Percentiles rank a stretch among this genome's conserved stretches.
These are phyloP conservation scores for Epichloe coenophiala DNA, from an alignment of 2,329 filamentous ascomycete genomes.

Conservation along the genomic window DNA sequence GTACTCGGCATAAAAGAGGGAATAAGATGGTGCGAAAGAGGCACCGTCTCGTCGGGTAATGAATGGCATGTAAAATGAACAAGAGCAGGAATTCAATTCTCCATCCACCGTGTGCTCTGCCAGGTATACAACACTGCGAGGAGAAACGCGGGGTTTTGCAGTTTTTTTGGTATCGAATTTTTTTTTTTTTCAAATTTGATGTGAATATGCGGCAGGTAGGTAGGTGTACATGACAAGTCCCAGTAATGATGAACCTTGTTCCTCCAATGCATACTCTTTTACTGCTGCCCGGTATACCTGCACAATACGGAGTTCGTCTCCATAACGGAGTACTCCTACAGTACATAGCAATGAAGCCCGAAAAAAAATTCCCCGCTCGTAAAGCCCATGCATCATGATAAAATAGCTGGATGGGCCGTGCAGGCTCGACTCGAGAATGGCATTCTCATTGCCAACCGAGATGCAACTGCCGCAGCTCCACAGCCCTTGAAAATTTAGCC, in stretches of 20 bases:
- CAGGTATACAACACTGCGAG: too few species aligned
- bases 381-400: background rate
- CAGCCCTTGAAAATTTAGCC: background rate
- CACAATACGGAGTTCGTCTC: background rate
- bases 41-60: too few species aligned
- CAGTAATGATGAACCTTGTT: background rate
- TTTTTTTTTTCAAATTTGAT: too few species aligned
- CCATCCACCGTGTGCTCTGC: too few species aligned
- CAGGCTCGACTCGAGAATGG: background rate
- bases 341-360: background rate
- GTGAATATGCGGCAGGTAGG: too few species aligned
- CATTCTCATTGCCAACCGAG: background rate
- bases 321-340: too few species aligned
- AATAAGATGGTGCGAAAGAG: too few species aligned
- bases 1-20: too few species aligned
- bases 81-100: too few species aligned
- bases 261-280: background rate
- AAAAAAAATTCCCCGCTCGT: background rate
- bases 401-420: background rate
- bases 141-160: too few species aligned
- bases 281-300: background rate
- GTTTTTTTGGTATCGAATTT: too few species aligned
- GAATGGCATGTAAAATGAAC: too few species aligned
- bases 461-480: background rate
- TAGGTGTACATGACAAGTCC: background rate